phyloP scores from a whole-genome alignment of 768 basidiomycete genomes.

The Psilocybe cyanescens region DNA sequence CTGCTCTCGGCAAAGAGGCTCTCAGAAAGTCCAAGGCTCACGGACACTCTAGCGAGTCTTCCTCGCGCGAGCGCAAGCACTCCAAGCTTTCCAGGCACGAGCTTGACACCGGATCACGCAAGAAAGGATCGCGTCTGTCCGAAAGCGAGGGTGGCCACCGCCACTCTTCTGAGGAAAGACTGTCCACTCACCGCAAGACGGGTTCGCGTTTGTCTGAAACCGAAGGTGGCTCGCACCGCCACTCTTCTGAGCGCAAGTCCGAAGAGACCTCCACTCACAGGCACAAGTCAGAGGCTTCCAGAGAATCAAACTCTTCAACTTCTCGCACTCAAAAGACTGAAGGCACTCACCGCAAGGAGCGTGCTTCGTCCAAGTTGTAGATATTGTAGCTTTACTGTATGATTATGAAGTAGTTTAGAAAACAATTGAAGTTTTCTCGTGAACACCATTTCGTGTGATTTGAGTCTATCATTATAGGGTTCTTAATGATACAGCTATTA shows the following conservation, averaged over 20 bases:
- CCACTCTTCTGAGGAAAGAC: neutral
- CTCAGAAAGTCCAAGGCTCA: neutral
- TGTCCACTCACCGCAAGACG: neutral
- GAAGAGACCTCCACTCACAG: neutral
- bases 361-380: neutral
- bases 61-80: neutral
- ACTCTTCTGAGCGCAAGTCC: neutral
- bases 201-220: neutral
- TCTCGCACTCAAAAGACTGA: neutral
- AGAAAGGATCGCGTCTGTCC: neutral
- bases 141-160: neutral
- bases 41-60: neutral
- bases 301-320: neutral
- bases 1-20: slow-evolving; percentile 6
- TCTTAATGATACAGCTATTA: too few relatives aligned
- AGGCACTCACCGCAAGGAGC: neutral
- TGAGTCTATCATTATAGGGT: too few relatives aligned
- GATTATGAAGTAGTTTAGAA: slow-evolving; percentile 17
- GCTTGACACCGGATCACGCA: neutral
- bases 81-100: neutral
- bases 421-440: slow-evolving; percentile 14
- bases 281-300: neutral
- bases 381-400: slow-evolving; percentile 12
- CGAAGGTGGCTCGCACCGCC: neutral
- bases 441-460: neutral